Conservation (phyloP, 139 green algal genomes). For the Chlamydomonas asymmetrica region DNA sequence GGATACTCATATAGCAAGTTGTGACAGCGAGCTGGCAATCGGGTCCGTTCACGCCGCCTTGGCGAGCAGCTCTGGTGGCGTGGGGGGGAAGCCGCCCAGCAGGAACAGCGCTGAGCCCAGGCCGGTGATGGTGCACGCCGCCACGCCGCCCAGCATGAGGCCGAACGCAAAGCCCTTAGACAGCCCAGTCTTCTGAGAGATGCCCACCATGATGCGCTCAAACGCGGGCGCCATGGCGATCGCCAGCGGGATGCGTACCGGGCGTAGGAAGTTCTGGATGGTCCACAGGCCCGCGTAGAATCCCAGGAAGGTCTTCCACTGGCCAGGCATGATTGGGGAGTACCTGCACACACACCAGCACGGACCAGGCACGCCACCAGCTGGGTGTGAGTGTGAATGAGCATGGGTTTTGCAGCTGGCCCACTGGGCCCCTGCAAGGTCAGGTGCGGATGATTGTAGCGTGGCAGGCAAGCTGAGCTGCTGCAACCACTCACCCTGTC, state of each 20-base stretch:
- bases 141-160: conserved; percentile 15
- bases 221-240: conserved; percentile 61
- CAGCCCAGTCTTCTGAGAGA: conserved; percentile 15
- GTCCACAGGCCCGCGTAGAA: conserved; percentile 58
- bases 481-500: conserved; percentile 10
- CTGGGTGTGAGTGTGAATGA: conserved; percentile 31
- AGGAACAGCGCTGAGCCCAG: conserved; percentile 22
- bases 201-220: conserved; percentile 50
- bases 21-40: no score
- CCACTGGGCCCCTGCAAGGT: no score
- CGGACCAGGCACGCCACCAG: no score
- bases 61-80: no score
- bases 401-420: no score
- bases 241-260: conserved; percentile 53
- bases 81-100: conserved; percentile 26
- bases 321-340: conserved; percentile 41
- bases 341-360: no score
- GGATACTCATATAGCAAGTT: no score
- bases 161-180: conserved; percentile 40
- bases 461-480: neutral
- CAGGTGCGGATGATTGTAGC: no score
- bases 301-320: conserved; percentile 58
- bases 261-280: conserved; percentile 60
- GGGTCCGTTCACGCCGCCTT: no score
- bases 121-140: neutral